Conservation (phyloP, 2,329 filamentous ascomycete genomes). For the Fusarium verrucosum region DNA sequence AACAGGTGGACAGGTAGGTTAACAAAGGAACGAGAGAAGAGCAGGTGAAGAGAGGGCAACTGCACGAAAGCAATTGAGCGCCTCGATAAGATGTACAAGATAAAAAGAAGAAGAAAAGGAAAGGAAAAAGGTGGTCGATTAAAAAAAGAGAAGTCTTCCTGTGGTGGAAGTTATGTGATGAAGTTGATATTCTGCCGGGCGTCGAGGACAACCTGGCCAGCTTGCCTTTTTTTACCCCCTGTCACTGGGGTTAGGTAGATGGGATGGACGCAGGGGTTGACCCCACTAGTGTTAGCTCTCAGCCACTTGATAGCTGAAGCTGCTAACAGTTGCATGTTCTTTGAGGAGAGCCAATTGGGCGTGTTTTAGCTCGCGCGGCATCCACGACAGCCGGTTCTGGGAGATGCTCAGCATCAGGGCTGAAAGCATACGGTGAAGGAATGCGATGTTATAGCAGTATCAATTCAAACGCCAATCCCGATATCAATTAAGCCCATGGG, state of each 20-base stretch:
- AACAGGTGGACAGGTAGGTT: slow-evolving; percentile 36
- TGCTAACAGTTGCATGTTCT: slow-evolving; percentile 29
- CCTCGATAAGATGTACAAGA: slow-evolving; percentile 20
- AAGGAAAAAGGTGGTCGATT: slow-evolving; percentile 25
- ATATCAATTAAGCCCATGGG: not conserved
- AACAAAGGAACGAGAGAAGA: slow-evolving; percentile 41
- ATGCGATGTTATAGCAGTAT: not conserved
- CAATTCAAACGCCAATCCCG: not conserved
- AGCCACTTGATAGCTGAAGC: slow-evolving; percentile 35
- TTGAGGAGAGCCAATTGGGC: slow-evolving; percentile 8
- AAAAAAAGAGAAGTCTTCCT: slow-evolving; percentile 33
- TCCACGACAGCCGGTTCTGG: slow-evolving; percentile 3
- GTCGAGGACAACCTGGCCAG: slow-evolving; percentile 44
- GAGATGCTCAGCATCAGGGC: not conserved
- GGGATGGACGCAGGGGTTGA: slow-evolving; percentile 40
- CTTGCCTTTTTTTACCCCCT: slow-evolving; percentile 35
- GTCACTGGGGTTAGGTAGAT: slow-evolving; percentile 10
- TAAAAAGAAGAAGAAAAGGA: slow-evolving; percentile 21
- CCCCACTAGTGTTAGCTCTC: slow-evolving; percentile 32
- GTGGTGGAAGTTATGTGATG: slow-evolving; percentile 35
- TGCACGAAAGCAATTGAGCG: slow-evolving; percentile 33
- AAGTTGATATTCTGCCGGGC: slow-evolving; percentile 30
- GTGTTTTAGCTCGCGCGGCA: slow-evolving; percentile 9
- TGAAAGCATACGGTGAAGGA: not conserved
- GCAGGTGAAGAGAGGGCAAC: slow-evolving; percentile 20